Percentiles rank a stretch among this genome's conserved stretches.
Evolutionary conservation across 2,329 filamentous ascomycete species (phyloP).

Genomic region (Cladosporium cucumerinum): DNA sequence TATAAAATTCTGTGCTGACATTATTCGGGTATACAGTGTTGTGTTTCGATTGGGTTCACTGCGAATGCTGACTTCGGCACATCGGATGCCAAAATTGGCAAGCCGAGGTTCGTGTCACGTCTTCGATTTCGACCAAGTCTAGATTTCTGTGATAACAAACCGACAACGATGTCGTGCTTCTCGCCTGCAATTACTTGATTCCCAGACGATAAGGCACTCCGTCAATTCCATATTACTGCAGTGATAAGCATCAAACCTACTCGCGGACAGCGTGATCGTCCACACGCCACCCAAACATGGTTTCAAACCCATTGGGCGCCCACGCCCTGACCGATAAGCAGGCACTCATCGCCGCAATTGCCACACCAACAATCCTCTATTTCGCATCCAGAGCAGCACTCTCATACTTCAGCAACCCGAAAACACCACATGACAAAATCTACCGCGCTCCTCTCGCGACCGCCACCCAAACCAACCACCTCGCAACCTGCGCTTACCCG

Average conservation of each 20-base stretch:
- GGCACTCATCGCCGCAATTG: not conserved
- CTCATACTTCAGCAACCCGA: not conserved
- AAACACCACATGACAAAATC: not conserved
- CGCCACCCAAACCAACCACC: not conserved
- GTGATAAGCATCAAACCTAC: not conserved
- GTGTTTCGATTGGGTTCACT: no score
- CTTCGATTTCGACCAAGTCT: not conserved
- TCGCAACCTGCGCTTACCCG: constrained; percentile 53
- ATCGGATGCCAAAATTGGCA: not conserved
- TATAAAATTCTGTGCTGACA: no score
- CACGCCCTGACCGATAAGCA: not conserved
- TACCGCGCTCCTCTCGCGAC: not conserved
- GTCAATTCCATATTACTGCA: not conserved
- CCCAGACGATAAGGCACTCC: not conserved
- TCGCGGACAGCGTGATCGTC: not conserved
- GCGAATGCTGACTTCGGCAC: no score
- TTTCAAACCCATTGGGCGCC: not conserved
- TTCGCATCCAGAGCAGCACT: not conserved
- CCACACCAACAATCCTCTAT: not conserved
- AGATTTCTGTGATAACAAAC: not conserved
- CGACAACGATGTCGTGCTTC: not conserved
- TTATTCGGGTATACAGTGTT: no score
- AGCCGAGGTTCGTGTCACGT: not conserved
- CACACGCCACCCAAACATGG: not conserved
- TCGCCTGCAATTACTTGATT: not conserved